Conservation (phyloP, 177 flowering plant genomes). For the Vitis hybrid region DNA sequence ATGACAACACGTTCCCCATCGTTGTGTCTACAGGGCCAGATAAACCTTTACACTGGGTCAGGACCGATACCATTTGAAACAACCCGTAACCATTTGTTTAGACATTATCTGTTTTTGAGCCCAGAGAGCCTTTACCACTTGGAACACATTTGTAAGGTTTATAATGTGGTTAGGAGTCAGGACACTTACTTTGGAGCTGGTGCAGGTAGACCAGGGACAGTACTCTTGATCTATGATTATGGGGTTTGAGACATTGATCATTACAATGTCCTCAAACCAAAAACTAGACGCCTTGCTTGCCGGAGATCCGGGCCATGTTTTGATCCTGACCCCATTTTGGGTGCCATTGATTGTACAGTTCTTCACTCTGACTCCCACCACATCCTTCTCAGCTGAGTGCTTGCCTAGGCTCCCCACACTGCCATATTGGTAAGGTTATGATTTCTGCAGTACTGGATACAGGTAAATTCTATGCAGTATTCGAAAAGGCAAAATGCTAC, state of each 20-base stretch:
- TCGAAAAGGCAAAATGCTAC: slow-evolving; percentile 1
- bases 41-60: no score
- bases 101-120: no score
- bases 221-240: slow-evolving; percentile 37
- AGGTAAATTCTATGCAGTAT: no score
- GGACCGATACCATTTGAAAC: no score
- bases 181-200: slow-evolving; percentile 4
- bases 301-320: slow-evolving; percentile 22
- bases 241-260: slow-evolving; percentile 30
- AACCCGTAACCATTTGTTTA: no score
- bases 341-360: slow-evolving; percentile 32
- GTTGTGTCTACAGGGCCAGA: no score
- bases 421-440: neutral
- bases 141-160: no score
- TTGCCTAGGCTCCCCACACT: slow-evolving; percentile 40
- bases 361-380: slow-evolving; percentile 16
- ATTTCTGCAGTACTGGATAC: no score
- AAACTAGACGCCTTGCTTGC: slow-evolving; percentile 24
- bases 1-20: no score
- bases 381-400: slow-evolving; percentile 26
- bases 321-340: slow-evolving; percentile 29
- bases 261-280: slow-evolving; percentile 22
- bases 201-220: slow-evolving; percentile 23
- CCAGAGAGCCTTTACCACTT: no score
- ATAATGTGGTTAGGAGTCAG: neutral